Evolutionary conservation across 139 green algal genomes (phyloP), one percentile per base, ranked within the genome.

Genomic region (Auxenochlorella pyrenoidosa): DNA sequence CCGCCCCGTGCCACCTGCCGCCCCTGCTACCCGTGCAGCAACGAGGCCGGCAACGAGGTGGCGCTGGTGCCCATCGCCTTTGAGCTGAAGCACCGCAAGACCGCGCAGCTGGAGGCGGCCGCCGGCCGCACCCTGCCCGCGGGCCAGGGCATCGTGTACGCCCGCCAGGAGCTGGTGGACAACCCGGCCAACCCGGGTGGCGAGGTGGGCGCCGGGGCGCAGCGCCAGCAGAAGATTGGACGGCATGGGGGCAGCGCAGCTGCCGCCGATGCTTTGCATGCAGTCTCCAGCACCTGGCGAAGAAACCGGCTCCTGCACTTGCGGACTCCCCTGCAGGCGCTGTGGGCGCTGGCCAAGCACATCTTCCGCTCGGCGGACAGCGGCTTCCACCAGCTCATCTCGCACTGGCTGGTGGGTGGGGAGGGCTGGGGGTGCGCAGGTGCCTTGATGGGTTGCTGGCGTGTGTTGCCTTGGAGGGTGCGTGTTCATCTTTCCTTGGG

Each of bases 321-420:
- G 36, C 34, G 22, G 8, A 2, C 73, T 26, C 2, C 24, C 21
- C 24, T 59, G 51, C 77, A 85, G 79, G 40, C 38, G 36, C 79
- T 93, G 79, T 93, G 88, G 88, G n/a, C 34, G 15, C 83, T 94
- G 84, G 89, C 89, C 70, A 94, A 94, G 89, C 63, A 58, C 3
- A 54, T 90, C 18, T 90, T 91, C 85, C 70, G 30, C 3, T 88
- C 79, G 24, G 26, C 86, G 36, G 88, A 94, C 83, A 72, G 75
- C 22, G 77, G 60, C 66, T 79, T 84, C 47, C 92, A 95, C 75
- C 90, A 93, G 91, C 83, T 94, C 59, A 70, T 92, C 41, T 90
- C 72, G 28, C 92, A 95, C 88, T 95, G 84, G 75, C 85, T 90
- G 40, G 28, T 24, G 18, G 18, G 54, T 24, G 54, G 54, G 54